Evolutionary conservation across 306 rosid genomes (phyloP), one percentile per base, ranked within the genome.

Genomic region (Lathyrus sativus): DNA sequence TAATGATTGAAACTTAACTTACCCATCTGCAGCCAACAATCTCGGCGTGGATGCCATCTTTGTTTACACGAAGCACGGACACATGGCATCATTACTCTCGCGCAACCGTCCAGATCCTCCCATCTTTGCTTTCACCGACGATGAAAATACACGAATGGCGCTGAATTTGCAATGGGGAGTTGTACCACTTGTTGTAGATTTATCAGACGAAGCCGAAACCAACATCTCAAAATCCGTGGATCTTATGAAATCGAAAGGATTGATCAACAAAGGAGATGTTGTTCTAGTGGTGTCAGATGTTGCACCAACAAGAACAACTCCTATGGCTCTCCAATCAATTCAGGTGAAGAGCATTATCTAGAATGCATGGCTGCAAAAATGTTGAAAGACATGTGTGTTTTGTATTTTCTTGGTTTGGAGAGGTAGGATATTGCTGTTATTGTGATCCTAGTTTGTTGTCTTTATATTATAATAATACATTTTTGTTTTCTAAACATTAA

Each of bases 31-130:
- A 92, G 98, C 96, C 13, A 89, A 92, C 87, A 86, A 83, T 68
- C 96, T 92, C 55, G 95, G 89, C 1, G 96, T 90, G 75, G 96
- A 89, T 73, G 96, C 96, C 29, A 92, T 92, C 65, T 92, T 92
- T 72, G 98, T 85, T 8, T 84, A 80, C 84, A 92, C 96, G 31
- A 88, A 80, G 68, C 87, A 83, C 17, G 98, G 96, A 10, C 71
- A 86, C 72, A 88, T 89, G 98, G 98, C 98, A 15, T 89, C 96
- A 11, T 87, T 92, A 22, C 71, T 92, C 46, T 92, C 96, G 3
- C 81, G 96, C 3, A 88, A 83, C 74, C 92, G 96, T 0, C 98
- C 98, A 5, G 81, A 88, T 82, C 88, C 96, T 63, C 96, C 96
- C 8, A 68, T 92, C 70, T 87, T 92, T 72, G 98, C 98, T 41